Conservation (phyloP, 2,329 filamentous ascomycete genomes). For the Xylaria sp. region DNA sequence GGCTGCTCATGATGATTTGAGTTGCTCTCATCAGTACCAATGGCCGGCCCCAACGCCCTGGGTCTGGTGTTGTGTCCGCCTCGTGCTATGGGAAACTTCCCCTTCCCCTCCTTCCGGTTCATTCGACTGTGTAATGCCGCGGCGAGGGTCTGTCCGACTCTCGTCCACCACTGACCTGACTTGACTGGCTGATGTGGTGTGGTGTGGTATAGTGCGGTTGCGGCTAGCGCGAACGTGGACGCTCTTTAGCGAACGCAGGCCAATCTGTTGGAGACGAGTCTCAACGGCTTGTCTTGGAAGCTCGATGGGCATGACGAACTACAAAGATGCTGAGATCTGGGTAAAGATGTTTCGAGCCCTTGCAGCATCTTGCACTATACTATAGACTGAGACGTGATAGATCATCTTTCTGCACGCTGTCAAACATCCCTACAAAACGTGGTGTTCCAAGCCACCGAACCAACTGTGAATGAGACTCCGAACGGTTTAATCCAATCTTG, state of each 20-base stretch:
- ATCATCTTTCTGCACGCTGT: constrained; percentile 21
- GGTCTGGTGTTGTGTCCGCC: constrained; percentile 1
- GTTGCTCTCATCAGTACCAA: too few relatives aligned
- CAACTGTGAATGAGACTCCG: constrained; percentile 11
- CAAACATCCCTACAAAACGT: constrained; percentile 28
- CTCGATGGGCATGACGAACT: constrained; percentile 17
- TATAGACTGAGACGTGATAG: constrained; percentile 23
- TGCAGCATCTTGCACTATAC: constrained; percentile 20
- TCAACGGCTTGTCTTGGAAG: constrained; percentile 25
- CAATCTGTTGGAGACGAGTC: constrained; percentile 10
- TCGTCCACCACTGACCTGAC: not conserved
- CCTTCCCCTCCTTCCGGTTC: constrained; percentile 6
- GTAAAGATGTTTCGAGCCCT: constrained; percentile 28
- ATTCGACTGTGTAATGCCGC: constrained; percentile 6
- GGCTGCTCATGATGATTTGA: constrained; percentile 1
- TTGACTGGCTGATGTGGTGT: too few relatives aligned
- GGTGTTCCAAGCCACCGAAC: constrained; percentile 27
- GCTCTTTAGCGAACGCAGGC: constrained; percentile 1
- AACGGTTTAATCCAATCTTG: not conserved
- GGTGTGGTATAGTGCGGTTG: too few relatives aligned
- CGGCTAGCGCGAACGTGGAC: constrained; percentile 8
- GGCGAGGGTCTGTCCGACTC: constrained; percentile 2
- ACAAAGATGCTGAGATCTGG: constrained; percentile 20
- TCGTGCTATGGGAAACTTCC: constrained; percentile 9
- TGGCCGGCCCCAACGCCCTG: not conserved